Conservation (phyloP, 768 basidiomycete species). For the Podaxis rugospora region DNA sequence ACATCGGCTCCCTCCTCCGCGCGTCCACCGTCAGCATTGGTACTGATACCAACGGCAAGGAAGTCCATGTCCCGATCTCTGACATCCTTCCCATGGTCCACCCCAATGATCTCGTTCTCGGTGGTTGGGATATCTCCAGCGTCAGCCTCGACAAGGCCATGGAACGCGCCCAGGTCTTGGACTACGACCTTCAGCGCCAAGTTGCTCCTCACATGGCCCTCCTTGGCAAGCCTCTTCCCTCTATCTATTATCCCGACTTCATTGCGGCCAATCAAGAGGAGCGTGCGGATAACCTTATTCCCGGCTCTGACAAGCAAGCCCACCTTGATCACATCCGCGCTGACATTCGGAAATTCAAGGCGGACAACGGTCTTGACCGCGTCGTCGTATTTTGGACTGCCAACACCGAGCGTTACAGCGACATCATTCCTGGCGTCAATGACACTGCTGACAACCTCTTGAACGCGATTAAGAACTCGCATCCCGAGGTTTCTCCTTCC, state of each 20-base stretch:
- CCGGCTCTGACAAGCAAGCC: conserved; percentile 80
- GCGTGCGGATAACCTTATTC: conserved; percentile 90
- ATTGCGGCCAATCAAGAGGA: conserved; percentile 97
- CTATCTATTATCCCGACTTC: conserved; percentile 96
- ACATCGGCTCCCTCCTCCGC: conserved; percentile 94
- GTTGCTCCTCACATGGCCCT: conserved; percentile 81
- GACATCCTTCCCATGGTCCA: conserved; percentile 97
- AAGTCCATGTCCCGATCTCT: conserved; percentile 87
- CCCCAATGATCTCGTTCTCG: conserved; percentile 95
- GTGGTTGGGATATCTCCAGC: conserved; percentile 97
- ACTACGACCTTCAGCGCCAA: conserved; percentile 96
- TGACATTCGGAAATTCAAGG: conserved; percentile 95
- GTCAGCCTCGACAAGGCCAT: conserved; percentile 86
- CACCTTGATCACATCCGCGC: conserved; percentile 90
- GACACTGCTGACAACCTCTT: conserved; percentile 90
- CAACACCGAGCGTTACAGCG: conserved; percentile 97
- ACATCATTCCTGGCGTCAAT: conserved; percentile 91
- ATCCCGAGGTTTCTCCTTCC: conserved; percentile 94
- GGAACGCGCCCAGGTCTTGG: conserved; percentile 88
- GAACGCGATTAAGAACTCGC: conserved; percentile 73
- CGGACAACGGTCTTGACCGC: conserved; percentile 75
- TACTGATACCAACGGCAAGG: conserved; percentile 76
- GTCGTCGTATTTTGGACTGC: conserved; percentile 98
- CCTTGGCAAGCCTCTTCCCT: conserved; percentile 82
- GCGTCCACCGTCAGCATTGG: conserved; percentile 95